Evolutionary conservation across 306 rosid species (phyloP).

Genomic region (Notholithocarpus densiflorus): DNA sequence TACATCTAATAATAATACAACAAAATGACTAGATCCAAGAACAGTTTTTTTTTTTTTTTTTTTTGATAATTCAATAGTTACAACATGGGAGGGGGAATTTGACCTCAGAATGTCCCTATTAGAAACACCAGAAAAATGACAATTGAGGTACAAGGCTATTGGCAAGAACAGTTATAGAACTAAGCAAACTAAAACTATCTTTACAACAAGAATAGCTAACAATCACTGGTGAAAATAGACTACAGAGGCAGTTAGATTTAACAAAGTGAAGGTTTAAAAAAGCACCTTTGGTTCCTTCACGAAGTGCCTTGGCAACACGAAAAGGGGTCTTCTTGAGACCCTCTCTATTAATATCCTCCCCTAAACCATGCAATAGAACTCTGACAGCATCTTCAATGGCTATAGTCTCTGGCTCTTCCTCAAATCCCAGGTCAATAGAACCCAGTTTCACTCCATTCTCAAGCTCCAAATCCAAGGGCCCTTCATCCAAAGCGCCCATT

Average conservation of each 20-base stretch:
- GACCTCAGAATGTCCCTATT: no score
- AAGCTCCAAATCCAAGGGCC: conserved; percentile 51
- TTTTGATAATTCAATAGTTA: no score
- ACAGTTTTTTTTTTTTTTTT: no score
- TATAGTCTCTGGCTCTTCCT: conserved; percentile 44
- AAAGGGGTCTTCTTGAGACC: conserved; percentile 83
- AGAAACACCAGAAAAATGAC: no score
- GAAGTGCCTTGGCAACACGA: conserved; percentile 92
- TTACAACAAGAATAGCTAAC: not conserved
- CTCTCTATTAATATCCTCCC: conserved; percentile 82
- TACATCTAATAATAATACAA: not conserved
- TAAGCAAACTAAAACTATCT: no score
- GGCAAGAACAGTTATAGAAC: no score
- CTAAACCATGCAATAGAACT: conserved; percentile 77
- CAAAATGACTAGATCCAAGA: not conserved
- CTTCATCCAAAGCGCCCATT: conserved; percentile 87
- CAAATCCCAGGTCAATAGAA: conserved; percentile 32
- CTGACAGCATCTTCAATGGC: conserved; percentile 72
- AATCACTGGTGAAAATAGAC: not conserved
- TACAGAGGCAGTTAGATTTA: not conserved
- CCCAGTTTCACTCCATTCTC: conserved; percentile 52
- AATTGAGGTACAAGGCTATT: no score
- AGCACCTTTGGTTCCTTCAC: conserved; percentile 88
- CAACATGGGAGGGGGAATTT: no score
- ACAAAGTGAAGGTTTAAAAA: not conserved